phyloP scores from a whole-genome alignment of 1,284 basidiomycete species.

The Erythrobasidium hasegawianum region DNA sequence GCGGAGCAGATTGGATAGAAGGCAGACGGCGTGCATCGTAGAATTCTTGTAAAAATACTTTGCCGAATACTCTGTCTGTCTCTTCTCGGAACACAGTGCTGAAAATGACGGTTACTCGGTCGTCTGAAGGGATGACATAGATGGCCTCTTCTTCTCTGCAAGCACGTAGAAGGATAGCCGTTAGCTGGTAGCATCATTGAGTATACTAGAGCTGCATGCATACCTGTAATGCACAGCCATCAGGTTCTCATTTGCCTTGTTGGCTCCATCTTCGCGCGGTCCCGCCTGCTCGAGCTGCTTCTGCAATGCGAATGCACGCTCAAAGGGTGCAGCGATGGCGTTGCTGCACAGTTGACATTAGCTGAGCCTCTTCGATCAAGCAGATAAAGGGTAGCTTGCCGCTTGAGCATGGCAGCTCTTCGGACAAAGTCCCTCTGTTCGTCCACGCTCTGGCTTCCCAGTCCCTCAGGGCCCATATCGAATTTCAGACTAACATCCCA shows the following conservation, averaged over 20 bases:
- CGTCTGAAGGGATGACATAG: slow-evolving; percentile 85
- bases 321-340: slow-evolving; percentile 91
- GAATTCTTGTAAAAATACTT: slow-evolving; percentile 98
- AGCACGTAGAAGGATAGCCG: not conserved
- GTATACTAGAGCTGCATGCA: not conserved
- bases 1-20: slow-evolving; percentile 91
- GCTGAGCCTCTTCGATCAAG: not conserved
- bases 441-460: slow-evolving; percentile 55
- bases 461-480: not conserved
- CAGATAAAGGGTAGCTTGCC: not conserved
- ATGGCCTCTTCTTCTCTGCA: slow-evolving; percentile 85
- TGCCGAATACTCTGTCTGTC: slow-evolving; percentile 93
- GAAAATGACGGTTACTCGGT: slow-evolving; percentile 97
- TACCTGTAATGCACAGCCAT: slow-evolving; percentile 87
- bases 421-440: slow-evolving; percentile 72
- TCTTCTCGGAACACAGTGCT: slow-evolving; percentile 96
- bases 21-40: slow-evolving; percentile 93
- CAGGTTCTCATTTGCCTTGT: slow-evolving; percentile 49
- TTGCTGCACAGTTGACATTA: slow-evolving; percentile 55
- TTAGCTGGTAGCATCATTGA: not conserved
- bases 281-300: slow-evolving; percentile 70
- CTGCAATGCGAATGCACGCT: slow-evolving; percentile 81
- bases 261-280: slow-evolving; percentile 60
- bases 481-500: slow-evolving; percentile 49
- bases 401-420: slow-evolving; percentile 36